These are phyloP conservation scores for Globisporangium rhizosaccharum DNA, from an alignment of 352 stramenopile species.

Conservation along the genomic window DNA sequence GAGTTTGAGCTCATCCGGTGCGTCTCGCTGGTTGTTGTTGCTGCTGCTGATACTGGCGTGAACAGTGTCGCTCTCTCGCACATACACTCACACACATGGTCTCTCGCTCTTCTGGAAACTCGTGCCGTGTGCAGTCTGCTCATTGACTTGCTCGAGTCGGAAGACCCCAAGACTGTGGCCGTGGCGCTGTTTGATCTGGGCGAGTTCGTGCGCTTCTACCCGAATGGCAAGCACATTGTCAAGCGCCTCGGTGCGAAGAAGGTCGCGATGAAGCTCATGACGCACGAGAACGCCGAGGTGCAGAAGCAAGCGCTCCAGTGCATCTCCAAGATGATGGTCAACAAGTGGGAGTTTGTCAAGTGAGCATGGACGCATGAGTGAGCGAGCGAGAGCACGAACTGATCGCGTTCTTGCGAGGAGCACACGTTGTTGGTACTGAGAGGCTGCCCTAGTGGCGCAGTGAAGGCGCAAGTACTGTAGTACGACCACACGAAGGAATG, in stretches of 20 bases:
- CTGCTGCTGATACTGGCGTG: not conserved
- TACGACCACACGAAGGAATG: not conserved
- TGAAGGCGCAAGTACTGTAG: not conserved
- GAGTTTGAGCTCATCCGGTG: slow-evolving; percentile 92
- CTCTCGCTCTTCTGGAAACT: not conserved
- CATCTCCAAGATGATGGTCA: slow-evolving; percentile 99
- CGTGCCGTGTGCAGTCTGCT: slow-evolving; percentile 62
- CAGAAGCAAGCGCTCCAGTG: slow-evolving; percentile 97
- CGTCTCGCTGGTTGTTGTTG: slow-evolving; percentile 7
- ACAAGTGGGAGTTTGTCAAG: slow-evolving; percentile 96
- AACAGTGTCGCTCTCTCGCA: not conserved
- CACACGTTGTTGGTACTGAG: not conserved
- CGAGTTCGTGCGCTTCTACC: slow-evolving; percentile 97
- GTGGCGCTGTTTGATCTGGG: slow-evolving; percentile 97
- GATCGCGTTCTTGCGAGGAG: not conserved
- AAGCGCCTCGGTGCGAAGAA: slow-evolving; percentile 96
- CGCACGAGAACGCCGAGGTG: slow-evolving; percentile 95
- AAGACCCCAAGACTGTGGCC: slow-evolving; percentile 92
- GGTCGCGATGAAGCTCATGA: slow-evolving; percentile 96
- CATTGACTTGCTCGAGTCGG: slow-evolving; percentile 90
- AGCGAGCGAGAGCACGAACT: not conserved
- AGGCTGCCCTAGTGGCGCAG: not conserved
- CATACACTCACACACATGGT: not conserved
- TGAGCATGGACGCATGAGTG: slow-evolving; percentile 18
- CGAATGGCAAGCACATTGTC: slow-evolving; percentile 94